Base-by-base conservation (phyloP, 192 early-diverging fungal genomes). In the Dimargaris xerosporica region DNA sequence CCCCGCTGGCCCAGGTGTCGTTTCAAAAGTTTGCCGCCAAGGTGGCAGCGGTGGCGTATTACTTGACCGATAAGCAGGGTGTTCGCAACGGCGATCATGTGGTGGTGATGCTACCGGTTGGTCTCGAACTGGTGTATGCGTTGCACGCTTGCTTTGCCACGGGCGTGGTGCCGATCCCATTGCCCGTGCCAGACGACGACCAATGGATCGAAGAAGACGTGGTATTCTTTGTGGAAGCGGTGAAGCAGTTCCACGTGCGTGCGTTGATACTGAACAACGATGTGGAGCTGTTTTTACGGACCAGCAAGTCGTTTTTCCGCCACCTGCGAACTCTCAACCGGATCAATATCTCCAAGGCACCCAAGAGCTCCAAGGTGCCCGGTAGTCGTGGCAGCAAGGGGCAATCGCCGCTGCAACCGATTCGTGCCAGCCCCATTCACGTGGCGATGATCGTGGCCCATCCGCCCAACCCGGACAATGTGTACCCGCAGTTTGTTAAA, bases 101-200 rank as follows among this genome's bases (percentile, higher is more conserved):
- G 9, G 64, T 91, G 6, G 66, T 91, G 26, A 66, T 87, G 3
- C 79, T 84, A 43, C 69, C 86, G 13, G 83, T 78, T 51, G 78
- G 86, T n/a, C 61, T 85, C 19, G 89, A 90, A 59, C 83, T 83
- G 68, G 71, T 87, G 3, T 67, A 76, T 12, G 77, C 82, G 0
- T 62, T 93, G 11, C 85, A 87, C 69, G 88, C 91, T 26, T 93
- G 91, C 68, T 73, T 91, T 64, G 76, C 84, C n/a, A 73, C 89
- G 2, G 91, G 91, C 31, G 74, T 85, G 0, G 67, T 87, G 2
- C 75, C 83, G 12, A 84, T 93, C 28, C 82, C 88, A 2, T 62
- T 90, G 6, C 67, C 81, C n/a, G 75, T 80, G 50, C 78, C 80
- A n/a, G 91, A 93, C 62, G 64, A 66, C 1, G 34, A 39, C 34